Conservation (phyloP, 768 basidiomycete species). For the Suillus subaureus region DNA sequence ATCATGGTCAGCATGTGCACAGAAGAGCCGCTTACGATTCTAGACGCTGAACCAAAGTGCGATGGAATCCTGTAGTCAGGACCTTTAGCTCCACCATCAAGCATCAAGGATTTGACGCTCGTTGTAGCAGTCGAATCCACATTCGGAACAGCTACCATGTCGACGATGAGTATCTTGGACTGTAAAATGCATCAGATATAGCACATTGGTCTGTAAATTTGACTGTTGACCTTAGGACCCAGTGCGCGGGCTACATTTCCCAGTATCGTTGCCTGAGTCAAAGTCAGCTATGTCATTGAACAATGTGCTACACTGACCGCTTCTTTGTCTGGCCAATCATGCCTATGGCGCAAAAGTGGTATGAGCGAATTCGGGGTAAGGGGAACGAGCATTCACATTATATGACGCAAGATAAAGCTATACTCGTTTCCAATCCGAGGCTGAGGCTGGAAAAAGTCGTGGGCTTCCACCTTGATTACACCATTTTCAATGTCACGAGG, state of each 20-base stretch:
- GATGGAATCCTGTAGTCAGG: not conserved
- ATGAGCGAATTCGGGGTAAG: not conserved
- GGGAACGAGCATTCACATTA: conserved; percentile 1
- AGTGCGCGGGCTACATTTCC: not conserved
- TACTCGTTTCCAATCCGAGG: conserved; percentile 9
- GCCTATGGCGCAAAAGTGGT: conserved; percentile 6
- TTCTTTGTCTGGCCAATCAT: conserved; percentile 20
- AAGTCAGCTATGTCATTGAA: not conserved
- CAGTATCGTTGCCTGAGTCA: not conserved
- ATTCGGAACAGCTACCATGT: conserved; percentile 6
- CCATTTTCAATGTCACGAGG: conserved; percentile 36
- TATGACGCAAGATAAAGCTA: conserved; percentile 9
- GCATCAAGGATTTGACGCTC: not conserved
- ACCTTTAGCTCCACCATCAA: not conserved
- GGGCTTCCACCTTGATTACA: conserved; percentile 39
- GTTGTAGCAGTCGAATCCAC: not conserved
- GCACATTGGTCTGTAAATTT: not conserved
- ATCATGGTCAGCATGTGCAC: conserved; percentile 8
- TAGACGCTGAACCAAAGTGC: conserved; percentile 8
- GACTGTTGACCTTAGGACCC: not conserved
- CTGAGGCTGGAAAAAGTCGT: conserved; percentile 45
- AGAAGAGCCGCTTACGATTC: not conserved
- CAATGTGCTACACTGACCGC: not conserved
- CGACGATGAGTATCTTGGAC: conserved; percentile 9
- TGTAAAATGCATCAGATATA: not conserved